Conservation (phyloP, 441 rosid genomes). For the Populus trichocarpa region DNA sequence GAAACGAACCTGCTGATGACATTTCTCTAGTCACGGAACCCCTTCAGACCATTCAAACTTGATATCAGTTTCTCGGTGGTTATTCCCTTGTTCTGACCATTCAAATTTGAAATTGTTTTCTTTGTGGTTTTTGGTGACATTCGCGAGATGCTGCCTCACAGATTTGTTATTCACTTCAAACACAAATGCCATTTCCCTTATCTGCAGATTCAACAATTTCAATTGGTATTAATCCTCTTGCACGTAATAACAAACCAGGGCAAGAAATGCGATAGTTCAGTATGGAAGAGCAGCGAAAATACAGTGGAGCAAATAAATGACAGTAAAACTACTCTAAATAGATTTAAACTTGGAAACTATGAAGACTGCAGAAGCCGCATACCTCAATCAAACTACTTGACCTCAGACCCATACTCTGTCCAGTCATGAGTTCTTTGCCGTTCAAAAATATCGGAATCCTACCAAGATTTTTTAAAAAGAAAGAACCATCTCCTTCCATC, state of each 20-base stretch:
- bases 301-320: background rate
- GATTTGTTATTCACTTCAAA: constrained; percentile 55
- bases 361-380: constrained; percentile 6
- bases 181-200: constrained; percentile 53
- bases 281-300: background rate
- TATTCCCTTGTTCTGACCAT: constrained; percentile 28
- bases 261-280: background rate
- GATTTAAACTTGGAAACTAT: background rate
- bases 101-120: constrained; percentile 34
- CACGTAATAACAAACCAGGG: background rate
- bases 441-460: constrained; percentile 55
- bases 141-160: constrained; percentile 39
- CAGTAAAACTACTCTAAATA: background rate
- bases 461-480: constrained; percentile 72
- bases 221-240: background rate
- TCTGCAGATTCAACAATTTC: constrained; percentile 38
- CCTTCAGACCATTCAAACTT: constrained; percentile 45
- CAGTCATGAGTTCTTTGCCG: constrained; percentile 53
- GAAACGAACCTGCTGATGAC: constrained; percentile 2
- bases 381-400: constrained; percentile 71
- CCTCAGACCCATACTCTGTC: constrained; percentile 37
- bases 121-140: constrained; percentile 20
- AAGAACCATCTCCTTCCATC: constrained; percentile 67
- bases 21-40: constrained; percentile 18
- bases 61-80: constrained; percentile 20